Conservation (phyloP, 106 monocot genomes). For the Acanthochlamys bracteata region DNA sequence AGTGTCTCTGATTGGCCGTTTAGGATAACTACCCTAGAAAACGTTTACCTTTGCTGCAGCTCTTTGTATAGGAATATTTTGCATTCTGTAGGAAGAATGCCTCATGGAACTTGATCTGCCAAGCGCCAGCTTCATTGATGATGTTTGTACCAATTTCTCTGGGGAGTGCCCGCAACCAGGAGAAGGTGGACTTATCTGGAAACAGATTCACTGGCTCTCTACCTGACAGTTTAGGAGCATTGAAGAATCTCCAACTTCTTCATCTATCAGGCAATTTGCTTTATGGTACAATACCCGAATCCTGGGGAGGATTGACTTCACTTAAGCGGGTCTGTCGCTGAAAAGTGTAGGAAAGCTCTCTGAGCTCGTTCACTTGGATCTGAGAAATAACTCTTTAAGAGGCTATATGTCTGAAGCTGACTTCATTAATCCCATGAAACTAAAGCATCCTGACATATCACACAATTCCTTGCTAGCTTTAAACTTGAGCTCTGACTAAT, state of each 20-base stretch:
- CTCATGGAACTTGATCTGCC: neutral
- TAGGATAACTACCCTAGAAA: neutral
- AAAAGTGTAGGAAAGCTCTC: neutral
- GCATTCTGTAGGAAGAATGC: neutral
- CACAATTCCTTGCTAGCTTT: conserved; percentile 10
- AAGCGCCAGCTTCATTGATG: neutral
- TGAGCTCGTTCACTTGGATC: neutral
- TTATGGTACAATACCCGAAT: neutral
- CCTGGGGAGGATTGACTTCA: neutral
- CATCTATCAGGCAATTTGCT: neutral
- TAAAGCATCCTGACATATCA: neutral
- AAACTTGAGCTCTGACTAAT: conserved; percentile 8
- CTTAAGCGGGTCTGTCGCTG: conserved; percentile 3
- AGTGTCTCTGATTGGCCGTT: neutral
- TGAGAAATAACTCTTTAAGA: conserved; percentile 1
- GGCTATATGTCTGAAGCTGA: conserved; percentile 8
- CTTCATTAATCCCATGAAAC: neutral
- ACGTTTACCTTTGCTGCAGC: neutral
- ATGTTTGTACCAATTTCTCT: neutral
- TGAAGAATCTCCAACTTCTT: neutral
- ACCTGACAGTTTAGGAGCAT: neutral
- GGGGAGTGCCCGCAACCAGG: neutral
- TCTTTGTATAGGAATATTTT: neutral
- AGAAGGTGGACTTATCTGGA: neutral
- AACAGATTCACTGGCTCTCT: neutral